phyloP scores from a whole-genome alignment of 2,329 filamentous ascomycete genomes.

The Dactylellina sp. region DNA sequence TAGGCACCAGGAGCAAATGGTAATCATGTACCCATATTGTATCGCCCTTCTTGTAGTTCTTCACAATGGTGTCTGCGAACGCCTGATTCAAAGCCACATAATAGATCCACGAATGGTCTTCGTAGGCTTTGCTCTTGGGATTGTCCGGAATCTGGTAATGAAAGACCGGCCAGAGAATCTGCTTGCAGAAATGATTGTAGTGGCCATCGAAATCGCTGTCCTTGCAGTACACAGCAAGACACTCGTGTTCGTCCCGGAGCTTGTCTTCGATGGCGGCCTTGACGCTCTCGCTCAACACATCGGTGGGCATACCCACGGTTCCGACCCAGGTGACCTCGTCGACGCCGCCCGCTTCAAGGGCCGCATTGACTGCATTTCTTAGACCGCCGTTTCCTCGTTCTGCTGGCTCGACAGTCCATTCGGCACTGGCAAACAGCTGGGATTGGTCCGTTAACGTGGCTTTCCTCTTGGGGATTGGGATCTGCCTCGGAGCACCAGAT shows the following conservation, averaged over 20 bases:
- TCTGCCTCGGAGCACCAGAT: constrained; percentile 53
- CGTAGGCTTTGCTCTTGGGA: constrained; percentile 96
- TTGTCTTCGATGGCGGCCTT: constrained; percentile 86
- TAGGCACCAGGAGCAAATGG: constrained; percentile 87
- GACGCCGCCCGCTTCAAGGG: constrained; percentile 75
- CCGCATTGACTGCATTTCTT: constrained; percentile 85
- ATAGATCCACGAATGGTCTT: constrained; percentile 96
- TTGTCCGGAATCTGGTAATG: constrained; percentile 98
- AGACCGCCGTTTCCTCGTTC: constrained; percentile 94
- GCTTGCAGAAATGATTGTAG: constrained; percentile 96
- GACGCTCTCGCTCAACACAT: constrained; percentile 79
- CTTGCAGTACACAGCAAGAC: constrained; percentile 83
- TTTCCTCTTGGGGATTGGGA: constrained; percentile 62
- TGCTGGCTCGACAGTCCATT: constrained; percentile 84
- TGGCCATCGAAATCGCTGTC: constrained; percentile 95
- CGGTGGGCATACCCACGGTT: constrained; percentile 92
- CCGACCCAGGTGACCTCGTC: constrained; percentile 89
- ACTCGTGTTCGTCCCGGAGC: constrained; percentile 82
- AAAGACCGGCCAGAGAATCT: constrained; percentile 96
- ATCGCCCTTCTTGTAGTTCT: constrained; percentile 93
- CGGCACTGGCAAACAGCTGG: constrained; percentile 77
- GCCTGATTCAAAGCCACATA: constrained; percentile 93
- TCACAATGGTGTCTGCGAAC: constrained; percentile 89
- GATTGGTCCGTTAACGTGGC: constrained; percentile 71
- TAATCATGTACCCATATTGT: constrained; percentile 97